phyloP scores from a whole-genome alignment of 108 stramenopile genomes.

The Epipyxis sp. region DNA sequence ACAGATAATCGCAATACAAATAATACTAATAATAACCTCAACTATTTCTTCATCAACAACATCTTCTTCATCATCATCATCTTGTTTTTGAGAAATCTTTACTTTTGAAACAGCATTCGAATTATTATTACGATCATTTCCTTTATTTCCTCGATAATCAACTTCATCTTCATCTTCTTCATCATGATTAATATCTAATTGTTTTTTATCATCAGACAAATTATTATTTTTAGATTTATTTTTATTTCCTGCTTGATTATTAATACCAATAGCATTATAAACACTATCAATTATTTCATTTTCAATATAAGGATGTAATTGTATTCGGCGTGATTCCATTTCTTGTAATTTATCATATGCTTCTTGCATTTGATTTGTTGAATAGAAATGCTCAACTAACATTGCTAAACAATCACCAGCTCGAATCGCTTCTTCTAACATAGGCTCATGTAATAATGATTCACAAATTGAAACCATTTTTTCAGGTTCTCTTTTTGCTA shows the following conservation, averaged over 20 bases:
- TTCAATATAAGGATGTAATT: slow-evolving; percentile 5
- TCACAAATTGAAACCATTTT: slow-evolving; percentile 49
- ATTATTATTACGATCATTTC: too few species aligned
- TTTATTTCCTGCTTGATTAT: not conserved
- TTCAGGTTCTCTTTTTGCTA: slow-evolving; percentile 33
- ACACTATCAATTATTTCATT: slow-evolving; percentile 4
- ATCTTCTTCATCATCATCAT: not conserved
- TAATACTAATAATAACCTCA: too few species aligned
- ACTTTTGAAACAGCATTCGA: too few species aligned
- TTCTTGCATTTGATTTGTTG: slow-evolving; percentile 33
- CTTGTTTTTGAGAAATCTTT: too few species aligned
- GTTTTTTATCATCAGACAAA: not conserved
- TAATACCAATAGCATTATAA: slow-evolving; percentile 7
- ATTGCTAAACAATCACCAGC: slow-evolving; percentile 63
- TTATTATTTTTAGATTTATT: not conserved
- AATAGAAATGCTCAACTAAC: slow-evolving; percentile 57
- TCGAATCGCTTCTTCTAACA: slow-evolving; percentile 54
- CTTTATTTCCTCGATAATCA: too few species aligned
- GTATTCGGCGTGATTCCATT: slow-evolving; percentile 1
- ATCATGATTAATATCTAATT: not conserved
- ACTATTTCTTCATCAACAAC: not conserved
- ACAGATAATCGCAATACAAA: too few species aligned
- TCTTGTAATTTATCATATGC: slow-evolving; percentile 38
- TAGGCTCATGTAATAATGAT: slow-evolving; percentile 40
- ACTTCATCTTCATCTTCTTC: too few species aligned